Base-by-base conservation (phyloP, 1,139 yeast genomes). In the Lodderomyces orthopsilosis region DNA sequence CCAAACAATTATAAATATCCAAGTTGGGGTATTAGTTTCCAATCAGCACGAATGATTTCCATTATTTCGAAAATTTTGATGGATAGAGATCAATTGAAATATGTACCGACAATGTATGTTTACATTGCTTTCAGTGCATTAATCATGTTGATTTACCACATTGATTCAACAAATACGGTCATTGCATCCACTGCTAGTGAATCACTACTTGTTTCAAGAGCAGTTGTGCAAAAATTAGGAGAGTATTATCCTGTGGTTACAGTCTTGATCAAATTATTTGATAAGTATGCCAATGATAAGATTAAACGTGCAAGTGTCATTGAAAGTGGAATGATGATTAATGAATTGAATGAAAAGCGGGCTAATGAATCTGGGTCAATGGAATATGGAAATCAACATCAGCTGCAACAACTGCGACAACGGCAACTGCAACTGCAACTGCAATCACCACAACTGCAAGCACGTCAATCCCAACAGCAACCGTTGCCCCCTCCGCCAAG, bases 11-110 rank as follows among this genome's bases (percentile, higher is more conserved):
- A 74, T 56, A 78, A 75, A 45, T 84, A 83, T 59, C 90, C 93
- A 1, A 81, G 89, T 6, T 83, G 93, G 86, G 90, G 93, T 12
- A 85, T 87, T 49, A 85, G 91, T 2, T 86, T 86, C 68, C 91
- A 85, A 60, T 89, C 95, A 0, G 89, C 94, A 1, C 80, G 88
- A 56, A 84, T 85, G 85, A 83, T 86, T 49, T 79, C 86, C 6
- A 72, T 81, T 47, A 83, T 86, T 43, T 68, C 81, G 38, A 84
- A 83, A 46, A 80, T 79, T 46, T 55, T 86, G 49, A 62, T 76
- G 30, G 78, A 76, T 38, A 70, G 75, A 41, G 74, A 76, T 46
- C 77, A 79, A 53, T 58, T 82, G 46, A 65, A 66, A 48, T 74
- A 74, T 54, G 71, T 82, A 57, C 84, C 85, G 22, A 79, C 82